These are phyloP conservation scores for Eucalyptus melliodora DNA, from an alignment of 345 rosid genomes.

Conservation along the genomic window DNA sequence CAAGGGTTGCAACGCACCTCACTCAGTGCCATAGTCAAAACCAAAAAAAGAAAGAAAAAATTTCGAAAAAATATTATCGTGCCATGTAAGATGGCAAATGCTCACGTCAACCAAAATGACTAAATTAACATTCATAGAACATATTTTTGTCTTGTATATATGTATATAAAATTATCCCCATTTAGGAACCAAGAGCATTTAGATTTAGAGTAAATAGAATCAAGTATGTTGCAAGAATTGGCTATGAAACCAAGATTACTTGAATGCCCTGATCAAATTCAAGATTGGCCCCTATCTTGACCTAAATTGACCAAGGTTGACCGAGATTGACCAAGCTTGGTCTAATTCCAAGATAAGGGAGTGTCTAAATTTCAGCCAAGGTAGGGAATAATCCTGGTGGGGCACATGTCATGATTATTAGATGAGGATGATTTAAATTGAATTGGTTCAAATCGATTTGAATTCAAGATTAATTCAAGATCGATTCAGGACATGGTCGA, in stretches of 20 bases:
- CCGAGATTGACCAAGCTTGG: neutral
- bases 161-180: neutral
- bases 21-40: neutral
- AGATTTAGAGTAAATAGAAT: neutral
- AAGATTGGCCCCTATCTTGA: neutral
- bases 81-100: neutral
- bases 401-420: neutral
- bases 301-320: neutral
- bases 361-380: neutral
- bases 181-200: neutral
- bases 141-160: neutral
- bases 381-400: neutral
- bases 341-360: neutral
- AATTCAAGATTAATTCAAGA: neutral
- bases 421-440: neutral
- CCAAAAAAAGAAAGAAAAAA: accelerated
- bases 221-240: neutral
- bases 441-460: neutral
- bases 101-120: neutral
- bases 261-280: neutral
- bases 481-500: neutral
- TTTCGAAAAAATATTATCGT: accelerated
- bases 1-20: neutral
- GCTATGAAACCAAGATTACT: neutral
- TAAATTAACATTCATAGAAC: no score